Percentiles rank a stretch among this genome's conserved stretches.
Evolutionary conservation across 2,329 filamentous ascomycete species (phyloP).

Genomic region (Elsinoe fawcettii): DNA sequence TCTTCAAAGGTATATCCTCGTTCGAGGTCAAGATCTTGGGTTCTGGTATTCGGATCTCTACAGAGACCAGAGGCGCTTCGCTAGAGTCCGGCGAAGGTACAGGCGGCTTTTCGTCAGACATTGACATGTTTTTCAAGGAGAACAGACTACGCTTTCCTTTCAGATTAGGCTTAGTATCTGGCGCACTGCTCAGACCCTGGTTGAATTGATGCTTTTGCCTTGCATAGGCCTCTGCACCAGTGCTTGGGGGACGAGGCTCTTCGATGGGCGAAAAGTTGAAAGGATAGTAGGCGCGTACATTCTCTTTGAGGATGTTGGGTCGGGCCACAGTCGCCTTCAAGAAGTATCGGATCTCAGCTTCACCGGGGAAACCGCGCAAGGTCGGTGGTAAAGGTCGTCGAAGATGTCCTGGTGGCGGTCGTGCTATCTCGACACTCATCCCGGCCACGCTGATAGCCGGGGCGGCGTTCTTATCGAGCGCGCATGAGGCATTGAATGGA

Average conservation of each 20-base stretch:
- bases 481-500: constrained; percentile 65
- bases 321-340: constrained; percentile 90
- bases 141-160: constrained; percentile 20
- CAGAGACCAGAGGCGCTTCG: constrained; percentile 52
- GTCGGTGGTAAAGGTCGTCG: constrained; percentile 84
- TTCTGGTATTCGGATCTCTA: constrained; percentile 80
- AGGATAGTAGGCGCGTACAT: constrained; percentile 57
- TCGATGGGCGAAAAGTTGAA: constrained; percentile 93
- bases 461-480: constrained; percentile 34
- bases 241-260: constrained; percentile 61
- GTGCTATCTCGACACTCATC: constrained; percentile 39
- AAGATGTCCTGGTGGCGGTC: constrained; percentile 54
- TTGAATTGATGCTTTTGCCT: constrained; percentile 59
- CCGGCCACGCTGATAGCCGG: constrained; percentile 37
- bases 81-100: constrained; percentile 25
- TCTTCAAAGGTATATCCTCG: constrained; percentile 68
- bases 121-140: constrained; percentile 15
- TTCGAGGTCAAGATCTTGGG: constrained; percentile 87
- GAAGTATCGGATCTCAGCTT: constrained; percentile 88
- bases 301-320: constrained; percentile 85
- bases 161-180: constrained; percentile 21
- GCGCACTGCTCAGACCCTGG: constrained; percentile 22
- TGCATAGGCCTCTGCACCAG: constrained; percentile 75
- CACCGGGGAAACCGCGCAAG: constrained; percentile 73
- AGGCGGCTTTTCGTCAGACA: constrained; percentile 15